A percentile compares a stretch with the other conserved stretches of the same genome.
Conservation (phyloP, 495 filamentous ascomycete genomes). For the Penicillium atrosanguineum region DNA sequence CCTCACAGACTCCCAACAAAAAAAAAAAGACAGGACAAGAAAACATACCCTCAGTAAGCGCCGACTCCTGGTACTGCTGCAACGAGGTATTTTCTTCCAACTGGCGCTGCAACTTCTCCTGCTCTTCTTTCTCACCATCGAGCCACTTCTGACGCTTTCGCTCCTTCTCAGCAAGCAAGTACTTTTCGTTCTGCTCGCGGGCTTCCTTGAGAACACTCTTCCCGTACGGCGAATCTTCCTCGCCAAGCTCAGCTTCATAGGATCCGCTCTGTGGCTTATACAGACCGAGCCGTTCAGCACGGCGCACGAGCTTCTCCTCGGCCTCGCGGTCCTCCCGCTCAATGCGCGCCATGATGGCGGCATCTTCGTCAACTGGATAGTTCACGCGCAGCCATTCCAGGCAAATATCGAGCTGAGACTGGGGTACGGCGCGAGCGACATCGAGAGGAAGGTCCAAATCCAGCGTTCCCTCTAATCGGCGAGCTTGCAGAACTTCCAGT, state of each 20-base stretch:
- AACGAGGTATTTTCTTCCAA: constrained; percentile 47
- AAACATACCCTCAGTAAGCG: constrained; percentile 37
- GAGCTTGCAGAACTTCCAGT: constrained; percentile 66
- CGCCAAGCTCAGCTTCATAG: constrained; percentile 42
- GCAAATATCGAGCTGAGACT: constrained; percentile 43
- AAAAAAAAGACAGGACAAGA: no score
- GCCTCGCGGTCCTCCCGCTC: constrained; percentile 53
- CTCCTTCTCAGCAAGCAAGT: constrained; percentile 46
- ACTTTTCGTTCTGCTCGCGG: constrained; percentile 46
- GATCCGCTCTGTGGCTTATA: constrained; percentile 52
- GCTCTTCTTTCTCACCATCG: constrained; percentile 39
- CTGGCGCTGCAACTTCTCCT: constrained; percentile 38
- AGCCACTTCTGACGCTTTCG: constrained; percentile 45
- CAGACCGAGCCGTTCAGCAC: constrained; percentile 42
- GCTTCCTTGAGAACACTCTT: constrained; percentile 50
- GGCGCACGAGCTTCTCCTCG: constrained; percentile 41
- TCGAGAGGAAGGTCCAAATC: constrained; percentile 49
- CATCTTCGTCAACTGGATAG: constrained; percentile 74
- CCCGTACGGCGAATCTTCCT: constrained; percentile 39
- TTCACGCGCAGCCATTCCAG: constrained; percentile 66
- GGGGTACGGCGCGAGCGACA: constrained; percentile 38
- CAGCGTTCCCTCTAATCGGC: constrained; percentile 72
- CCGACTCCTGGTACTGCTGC: constrained; percentile 44
- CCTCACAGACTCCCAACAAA: not conserved
- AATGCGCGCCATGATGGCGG: constrained; percentile 57